Conservation (phyloP, 192 early-diverging fungal species). For the Backusella circina region DNA sequence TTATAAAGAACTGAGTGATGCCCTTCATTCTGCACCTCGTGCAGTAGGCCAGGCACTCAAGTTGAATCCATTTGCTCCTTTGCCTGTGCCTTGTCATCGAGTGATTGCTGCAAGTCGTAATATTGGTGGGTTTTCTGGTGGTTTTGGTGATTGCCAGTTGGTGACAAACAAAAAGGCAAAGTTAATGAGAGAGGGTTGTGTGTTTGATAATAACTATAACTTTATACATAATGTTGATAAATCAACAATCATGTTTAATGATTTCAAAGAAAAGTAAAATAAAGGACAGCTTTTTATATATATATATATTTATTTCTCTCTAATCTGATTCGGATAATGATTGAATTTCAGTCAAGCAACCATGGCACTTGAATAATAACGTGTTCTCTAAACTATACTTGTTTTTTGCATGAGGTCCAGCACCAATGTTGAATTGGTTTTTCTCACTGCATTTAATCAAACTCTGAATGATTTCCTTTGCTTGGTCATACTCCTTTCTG, state of each 20-base stretch:
- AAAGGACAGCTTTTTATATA: background rate
- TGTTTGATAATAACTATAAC: conserved; percentile 56
- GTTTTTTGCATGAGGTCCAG: conserved; percentile 47
- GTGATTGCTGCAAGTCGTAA: conserved; percentile 57
- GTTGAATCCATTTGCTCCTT: conserved; percentile 66
- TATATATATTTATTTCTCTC: background rate
- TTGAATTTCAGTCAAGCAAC: conserved; percentile 37
- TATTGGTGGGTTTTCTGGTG: conserved; percentile 70
- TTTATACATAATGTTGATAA: conserved; percentile 35
- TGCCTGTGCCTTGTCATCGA: conserved; percentile 71
- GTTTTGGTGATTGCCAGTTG: conserved; percentile 56
- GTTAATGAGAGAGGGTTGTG: conserved; percentile 58
- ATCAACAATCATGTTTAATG: conserved; percentile 44
- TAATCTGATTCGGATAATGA: background rate
- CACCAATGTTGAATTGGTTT: conserved; percentile 20
- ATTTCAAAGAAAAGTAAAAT: conserved; percentile 36
- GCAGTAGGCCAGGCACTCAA: conserved; percentile 67
- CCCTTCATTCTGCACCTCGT: conserved; percentile 54
- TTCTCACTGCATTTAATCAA: conserved; percentile 40
- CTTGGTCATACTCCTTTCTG: conserved; percentile 33
- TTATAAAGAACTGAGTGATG: conserved; percentile 64
- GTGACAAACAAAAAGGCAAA: conserved; percentile 66
- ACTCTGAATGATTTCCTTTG: conserved; percentile 47
- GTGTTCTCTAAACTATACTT: conserved; percentile 66
- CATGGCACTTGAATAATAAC: conserved; percentile 58